phyloP scores from a whole-genome alignment of 305 asterid genomes.

The Rubia peregrina region DNA sequence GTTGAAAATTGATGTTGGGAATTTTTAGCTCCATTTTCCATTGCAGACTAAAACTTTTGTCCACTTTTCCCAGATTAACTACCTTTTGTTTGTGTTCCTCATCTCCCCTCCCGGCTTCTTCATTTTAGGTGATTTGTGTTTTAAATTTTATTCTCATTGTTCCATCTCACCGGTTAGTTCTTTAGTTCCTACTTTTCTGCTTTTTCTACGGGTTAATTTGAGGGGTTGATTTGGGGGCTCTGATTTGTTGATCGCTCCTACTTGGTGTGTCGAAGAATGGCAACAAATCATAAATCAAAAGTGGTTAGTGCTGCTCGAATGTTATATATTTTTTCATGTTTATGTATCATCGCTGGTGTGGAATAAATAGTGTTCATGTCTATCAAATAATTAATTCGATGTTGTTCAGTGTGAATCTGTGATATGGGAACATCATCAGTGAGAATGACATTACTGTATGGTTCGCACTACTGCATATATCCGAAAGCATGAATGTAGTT shows the following conservation, averaged over 20 bases:
- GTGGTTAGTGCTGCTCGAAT: constrained; percentile 45
- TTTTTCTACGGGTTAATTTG: too few species aligned
- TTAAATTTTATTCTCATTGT: too few species aligned
- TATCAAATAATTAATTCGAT: neutral
- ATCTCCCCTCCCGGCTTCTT: too few species aligned
- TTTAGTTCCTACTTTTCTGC: too few species aligned
- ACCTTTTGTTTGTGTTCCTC: too few species aligned
- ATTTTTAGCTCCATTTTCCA: too few species aligned
- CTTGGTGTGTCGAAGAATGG: constrained; percentile 84
- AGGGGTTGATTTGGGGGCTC: too few species aligned
- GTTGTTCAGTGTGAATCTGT: neutral
- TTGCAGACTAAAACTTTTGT: too few species aligned
- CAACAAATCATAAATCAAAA: constrained; percentile 86
- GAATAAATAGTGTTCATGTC: neutral
- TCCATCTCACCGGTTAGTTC: too few species aligned
- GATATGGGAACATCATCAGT: neutral
- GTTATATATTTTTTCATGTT: neutral
- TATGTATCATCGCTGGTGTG: neutral
- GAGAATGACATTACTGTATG: neutral
- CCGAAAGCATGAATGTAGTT: neutral
- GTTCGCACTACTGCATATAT: neutral
- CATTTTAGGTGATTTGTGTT: too few species aligned
- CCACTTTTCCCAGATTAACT: too few species aligned
- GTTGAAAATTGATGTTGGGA: too few species aligned
- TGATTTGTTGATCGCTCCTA: constrained; percentile 10